Evolutionary conservation across 306 rosid species (phyloP).

Genomic region (Oxytropis ochrocephala): DNA sequence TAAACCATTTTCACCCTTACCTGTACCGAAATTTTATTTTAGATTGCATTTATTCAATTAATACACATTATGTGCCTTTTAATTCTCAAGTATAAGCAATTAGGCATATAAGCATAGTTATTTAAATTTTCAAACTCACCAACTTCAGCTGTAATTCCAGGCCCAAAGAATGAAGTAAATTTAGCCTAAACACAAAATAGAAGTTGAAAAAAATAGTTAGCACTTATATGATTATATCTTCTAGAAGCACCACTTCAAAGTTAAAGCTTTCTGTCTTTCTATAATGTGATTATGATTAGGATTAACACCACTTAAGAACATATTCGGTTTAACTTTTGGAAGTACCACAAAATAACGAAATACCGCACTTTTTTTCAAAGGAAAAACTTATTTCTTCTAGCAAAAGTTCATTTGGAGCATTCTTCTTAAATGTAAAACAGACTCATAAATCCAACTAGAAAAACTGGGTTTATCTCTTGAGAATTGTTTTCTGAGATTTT

Average conservation of each 20-base stretch:
- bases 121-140: conserved; percentile 45
- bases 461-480: not conserved
- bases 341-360: not conserved
- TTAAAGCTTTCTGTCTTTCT: not conserved
- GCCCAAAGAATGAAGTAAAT: conserved; percentile 91
- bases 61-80: not conserved
- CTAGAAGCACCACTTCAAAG: not conserved
- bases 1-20: conserved; percentile 52
- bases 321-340: not conserved
- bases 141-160: conserved; percentile 85
- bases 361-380: not conserved
- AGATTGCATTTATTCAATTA: conserved; percentile 7
- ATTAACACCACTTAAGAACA: not conserved
- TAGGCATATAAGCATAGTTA: not conserved
- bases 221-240: not conserved
- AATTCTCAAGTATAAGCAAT: not conserved
- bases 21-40: conserved; percentile 45
- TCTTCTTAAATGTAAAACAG: not conserved
- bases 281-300: not conserved
- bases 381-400: not conserved
- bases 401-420: not conserved
- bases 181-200: conserved; percentile 52
- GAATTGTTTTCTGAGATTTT: not conserved
- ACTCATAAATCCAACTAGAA: not conserved
- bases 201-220: conserved; percentile 8